These are phyloP conservation scores for Fraxinus americana DNA, from an alignment of 257 asterid genomes.

Conservation along the genomic window DNA sequence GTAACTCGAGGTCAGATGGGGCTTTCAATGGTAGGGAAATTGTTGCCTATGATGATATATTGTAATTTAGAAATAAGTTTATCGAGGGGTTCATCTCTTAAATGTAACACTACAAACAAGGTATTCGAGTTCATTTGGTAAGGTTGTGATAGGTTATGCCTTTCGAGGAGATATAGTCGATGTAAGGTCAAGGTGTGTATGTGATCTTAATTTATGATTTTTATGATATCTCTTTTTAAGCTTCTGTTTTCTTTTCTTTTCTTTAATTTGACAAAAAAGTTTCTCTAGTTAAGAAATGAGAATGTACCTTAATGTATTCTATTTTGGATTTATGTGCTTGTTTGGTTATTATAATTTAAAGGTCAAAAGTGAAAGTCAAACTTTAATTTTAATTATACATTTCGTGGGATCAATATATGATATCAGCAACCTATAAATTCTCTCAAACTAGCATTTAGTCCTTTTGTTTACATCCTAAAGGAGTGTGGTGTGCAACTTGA, in stretches of 20 bases:
- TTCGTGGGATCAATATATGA: too few relatives aligned
- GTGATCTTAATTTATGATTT: slow-evolving; percentile 14
- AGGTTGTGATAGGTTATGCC: not conserved
- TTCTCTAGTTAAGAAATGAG: not conserved
- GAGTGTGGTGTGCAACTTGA: not conserved
- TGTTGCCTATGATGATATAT: slow-evolving; percentile 90
- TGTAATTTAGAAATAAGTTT: slow-evolving; percentile 33
- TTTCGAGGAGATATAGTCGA: slow-evolving; percentile 16
- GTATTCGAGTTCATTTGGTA: not conserved
- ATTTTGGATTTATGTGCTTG: not conserved
- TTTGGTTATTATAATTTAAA: too few relatives aligned
- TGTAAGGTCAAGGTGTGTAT: too few relatives aligned
- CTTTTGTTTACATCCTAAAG: not conserved
- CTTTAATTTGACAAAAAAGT: not conserved
- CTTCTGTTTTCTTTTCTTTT: not conserved
- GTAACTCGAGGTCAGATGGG: slow-evolving; percentile 31
- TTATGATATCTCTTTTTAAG: not conserved
- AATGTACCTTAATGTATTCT: not conserved
- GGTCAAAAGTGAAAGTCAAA: too few relatives aligned
- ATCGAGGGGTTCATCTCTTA: not conserved
- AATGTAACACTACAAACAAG: slow-evolving; percentile 33
- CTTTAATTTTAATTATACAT: too few relatives aligned
- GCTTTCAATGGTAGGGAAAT: slow-evolving; percentile 76
- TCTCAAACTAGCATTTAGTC: too few relatives aligned
- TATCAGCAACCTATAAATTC: too few relatives aligned